These are phyloP conservation scores for Aspergillus fumigatus DNA, from an alignment of 2,329 filamentous ascomycete genomes.

Conservation along the genomic window DNA sequence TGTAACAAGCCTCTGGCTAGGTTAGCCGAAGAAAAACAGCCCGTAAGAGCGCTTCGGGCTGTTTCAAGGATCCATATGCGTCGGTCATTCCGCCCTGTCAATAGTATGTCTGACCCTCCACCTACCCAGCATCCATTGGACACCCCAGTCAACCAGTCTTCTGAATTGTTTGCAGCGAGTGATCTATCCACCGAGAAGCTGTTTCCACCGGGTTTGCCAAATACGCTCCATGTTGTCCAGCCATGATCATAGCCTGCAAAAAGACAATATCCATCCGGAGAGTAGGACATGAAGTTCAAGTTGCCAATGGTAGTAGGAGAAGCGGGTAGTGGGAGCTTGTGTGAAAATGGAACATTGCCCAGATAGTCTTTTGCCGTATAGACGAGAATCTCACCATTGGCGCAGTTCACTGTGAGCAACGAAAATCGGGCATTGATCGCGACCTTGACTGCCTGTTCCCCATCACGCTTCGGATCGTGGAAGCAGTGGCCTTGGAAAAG, in stretches of 20 bases:
- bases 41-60: conserved; percentile 86
- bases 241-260: conserved; percentile 90
- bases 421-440: conserved; percentile 95
- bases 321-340: conserved; percentile 66
- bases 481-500: conserved; percentile 91
- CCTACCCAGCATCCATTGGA: conserved; percentile 79
- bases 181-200: conserved; percentile 70
- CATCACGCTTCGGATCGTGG: conserved; percentile 62
- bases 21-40: conserved; percentile 88
- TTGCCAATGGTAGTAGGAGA: conserved; percentile 64
- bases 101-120: conserved; percentile 77
- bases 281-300: conserved; percentile 75
- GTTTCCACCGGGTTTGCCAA: conserved; percentile 80
- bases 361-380: conserved; percentile 91
- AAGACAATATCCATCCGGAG: conserved; percentile 91
- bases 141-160: conserved; percentile 80
- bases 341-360: conserved; percentile 85
- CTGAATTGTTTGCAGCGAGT: conserved; percentile 63
- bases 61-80: conserved; percentile 85
- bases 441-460: conserved; percentile 63
- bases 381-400: conserved; percentile 74
- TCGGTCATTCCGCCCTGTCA: conserved; percentile 67
- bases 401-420: conserved; percentile 79
- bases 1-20: conserved; percentile 84
- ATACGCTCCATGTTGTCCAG: conserved; percentile 97